Evolutionary conservation across 192 early-diverging fungal species (phyloP), one percentile per base, ranked within the genome.

Genomic region (Linnemannia schmuckeri): DNA sequence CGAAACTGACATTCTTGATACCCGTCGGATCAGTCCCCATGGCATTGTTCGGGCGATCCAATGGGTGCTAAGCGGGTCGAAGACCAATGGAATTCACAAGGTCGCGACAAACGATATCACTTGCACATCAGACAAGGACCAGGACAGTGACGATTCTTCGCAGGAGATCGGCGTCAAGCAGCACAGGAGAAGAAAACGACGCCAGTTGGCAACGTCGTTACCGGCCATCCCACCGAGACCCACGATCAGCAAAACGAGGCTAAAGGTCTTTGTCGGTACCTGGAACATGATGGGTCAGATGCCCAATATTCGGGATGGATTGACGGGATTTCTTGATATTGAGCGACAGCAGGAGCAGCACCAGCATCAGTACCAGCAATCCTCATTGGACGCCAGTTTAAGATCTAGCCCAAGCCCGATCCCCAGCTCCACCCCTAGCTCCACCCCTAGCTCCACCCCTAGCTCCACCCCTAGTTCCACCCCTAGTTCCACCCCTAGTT

Each of bases 271-370:
- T 83, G 81, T 92, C 17, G 91, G 91, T 37, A 92, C 91, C 17
- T 92, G 91, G 91, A 92, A 92, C 66, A 92, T 92, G 91, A 90
- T 88, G 76, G 90, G 90, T 1, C 85, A 87, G 22, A 75, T 90
- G 70, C 85, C 85, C 3, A 61, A 71, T 33, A 40, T 82, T 33
- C 84, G 55, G 4, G 83, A 89, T 20, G 90, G 88, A 10, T 63
- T 90, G 5, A 81, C 82, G 1, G 82, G 85, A 13, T 90, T 90
- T 44, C 55, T 90, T 12, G 88, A 88, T 12, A 30, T 82, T 13
- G 20, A 82, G 15, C 27, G 3, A 33, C 63, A 70, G 33, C 74
- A 40, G 52, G 33, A 55, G 52, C 74, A 57, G 37, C n/a, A 55
- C 35, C 73, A 52, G 20, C 46, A 75, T 3, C 74, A 38, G 33